Conservation (phyloP, 768 basidiomycete genomes). For the Galerina marginata region DNA sequence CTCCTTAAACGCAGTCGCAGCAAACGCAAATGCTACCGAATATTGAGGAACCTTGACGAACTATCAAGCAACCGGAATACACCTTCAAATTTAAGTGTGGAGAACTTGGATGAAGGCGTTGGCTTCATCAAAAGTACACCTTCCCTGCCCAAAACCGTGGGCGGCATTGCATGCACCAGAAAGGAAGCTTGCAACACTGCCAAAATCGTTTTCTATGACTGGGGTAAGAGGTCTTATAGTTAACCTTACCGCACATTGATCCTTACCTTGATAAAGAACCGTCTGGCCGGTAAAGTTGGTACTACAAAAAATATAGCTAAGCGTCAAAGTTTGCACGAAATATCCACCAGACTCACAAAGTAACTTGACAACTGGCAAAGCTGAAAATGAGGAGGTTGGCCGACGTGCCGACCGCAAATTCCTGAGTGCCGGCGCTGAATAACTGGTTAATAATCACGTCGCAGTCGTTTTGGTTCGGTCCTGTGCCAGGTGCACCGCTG, state of each 20-base stretch:
- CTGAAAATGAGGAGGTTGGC: not conserved
- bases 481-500: not conserved
- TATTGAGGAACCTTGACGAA: not conserved
- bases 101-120: constrained; percentile 1
- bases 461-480: constrained; percentile 4
- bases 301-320: not conserved
- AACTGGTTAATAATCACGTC: constrained; percentile 1
- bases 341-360: not conserved
- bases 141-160: constrained; percentile 1
- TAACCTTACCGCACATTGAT: not conserved
- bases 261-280: not conserved
- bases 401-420: not conserved
- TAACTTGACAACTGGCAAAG: not conserved
- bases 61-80: not conserved
- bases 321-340: not conserved
- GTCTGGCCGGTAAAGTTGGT: not conserved
- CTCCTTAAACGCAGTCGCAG: not conserved
- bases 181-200: constrained; percentile 4
- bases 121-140: constrained; percentile 3
- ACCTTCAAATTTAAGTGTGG: not conserved
- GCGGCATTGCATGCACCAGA: constrained; percentile 1
- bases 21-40: not conserved
- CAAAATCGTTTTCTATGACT: not conserved
- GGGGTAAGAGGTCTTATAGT: not conserved
- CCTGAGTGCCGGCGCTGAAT: not conserved